A percentile compares a stretch with the other conserved stretches of the same genome.
These are phyloP conservation scores for Gremmenia infestans DNA, from an alignment of 2,329 filamentous ascomycete genomes.

Conservation along the genomic window DNA sequence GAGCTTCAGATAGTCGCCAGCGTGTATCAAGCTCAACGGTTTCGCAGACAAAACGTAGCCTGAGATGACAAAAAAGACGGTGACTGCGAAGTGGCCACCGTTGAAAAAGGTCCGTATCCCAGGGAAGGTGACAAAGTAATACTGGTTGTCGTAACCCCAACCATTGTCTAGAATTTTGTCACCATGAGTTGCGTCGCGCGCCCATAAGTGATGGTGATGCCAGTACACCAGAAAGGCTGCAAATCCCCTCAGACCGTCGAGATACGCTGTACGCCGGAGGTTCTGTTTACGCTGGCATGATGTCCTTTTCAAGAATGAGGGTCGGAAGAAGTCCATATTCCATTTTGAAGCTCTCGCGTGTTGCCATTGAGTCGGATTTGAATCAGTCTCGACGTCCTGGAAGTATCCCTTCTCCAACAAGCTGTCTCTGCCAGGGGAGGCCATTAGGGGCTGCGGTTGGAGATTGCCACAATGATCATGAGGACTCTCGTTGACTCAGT, in stretches of 20 bases:
- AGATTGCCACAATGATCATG: not conserved
- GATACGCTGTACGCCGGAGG: slow-evolving; percentile 35
- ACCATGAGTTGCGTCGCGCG: not conserved
- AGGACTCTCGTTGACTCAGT: not conserved
- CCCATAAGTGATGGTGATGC: slow-evolving; percentile 26
- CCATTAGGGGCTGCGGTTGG: not conserved
- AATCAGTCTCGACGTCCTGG: not conserved
- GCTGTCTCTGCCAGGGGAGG: not conserved
- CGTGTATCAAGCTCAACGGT: slow-evolving; percentile 37
- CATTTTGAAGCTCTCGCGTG: not conserved
- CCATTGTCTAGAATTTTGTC: slow-evolving; percentile 6
- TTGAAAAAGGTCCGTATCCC: slow-evolving; percentile 53
- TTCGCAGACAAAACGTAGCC: slow-evolving; percentile 43
- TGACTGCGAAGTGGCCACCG: slow-evolving; percentile 54
- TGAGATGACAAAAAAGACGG: slow-evolving; percentile 47
- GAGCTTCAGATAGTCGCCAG: slow-evolving; percentile 24
- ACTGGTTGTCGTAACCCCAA: slow-evolving; percentile 9
- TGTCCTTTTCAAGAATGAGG: not conserved
- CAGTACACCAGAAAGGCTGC: slow-evolving; percentile 41
- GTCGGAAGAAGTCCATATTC: slow-evolving; percentile 1
- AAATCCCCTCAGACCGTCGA: slow-evolving; percentile 42
- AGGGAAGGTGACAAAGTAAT: slow-evolving; percentile 44
- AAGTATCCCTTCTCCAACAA: slow-evolving; percentile 6
- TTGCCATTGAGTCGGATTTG: not conserved
- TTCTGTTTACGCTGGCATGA: not conserved